A percentile compares a stretch with the other conserved stretches of the same genome.
Conservation (phyloP, 1,284 basidiomycete genomes). For the Leccinum ponderosum region DNA sequence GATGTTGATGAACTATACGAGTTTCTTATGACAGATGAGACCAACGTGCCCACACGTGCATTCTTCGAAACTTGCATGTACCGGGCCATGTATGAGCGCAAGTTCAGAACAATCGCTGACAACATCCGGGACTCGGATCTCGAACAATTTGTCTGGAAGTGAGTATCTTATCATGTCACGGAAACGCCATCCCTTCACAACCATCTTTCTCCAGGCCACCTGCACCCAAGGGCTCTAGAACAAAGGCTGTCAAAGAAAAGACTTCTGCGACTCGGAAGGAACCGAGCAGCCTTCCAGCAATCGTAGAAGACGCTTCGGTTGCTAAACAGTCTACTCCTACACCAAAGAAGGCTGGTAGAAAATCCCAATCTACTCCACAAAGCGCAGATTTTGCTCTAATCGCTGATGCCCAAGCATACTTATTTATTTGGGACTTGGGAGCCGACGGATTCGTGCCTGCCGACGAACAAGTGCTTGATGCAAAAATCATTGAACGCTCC, state of each 20-base stretch:
- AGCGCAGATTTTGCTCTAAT: conserved; percentile 35
- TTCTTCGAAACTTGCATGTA: conserved; percentile 95
- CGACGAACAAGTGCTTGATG: conserved; percentile 67
- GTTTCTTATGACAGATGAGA: conserved; percentile 72
- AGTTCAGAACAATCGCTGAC: conserved; percentile 75
- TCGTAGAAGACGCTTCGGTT: conserved; percentile 2
- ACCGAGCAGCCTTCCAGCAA: conserved; percentile 10
- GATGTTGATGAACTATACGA: conserved; percentile 82
- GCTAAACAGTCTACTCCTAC: conserved; percentile 6
- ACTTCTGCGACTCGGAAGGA: conserved; percentile 15
- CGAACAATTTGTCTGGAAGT: conserved; percentile 79
- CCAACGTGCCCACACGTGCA: conserved; percentile 80
- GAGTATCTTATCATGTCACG: conserved; percentile 31
- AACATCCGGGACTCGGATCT: conserved; percentile 67
- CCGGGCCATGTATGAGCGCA: conserved; percentile 93
- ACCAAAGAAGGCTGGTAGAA: conserved; percentile 15
- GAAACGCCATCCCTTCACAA: conserved; percentile 24
- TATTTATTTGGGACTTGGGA: conserved; percentile 78
- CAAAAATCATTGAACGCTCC: conserved; percentile 62
- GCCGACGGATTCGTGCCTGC: conserved; percentile 61
- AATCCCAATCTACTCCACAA: conserved; percentile 14
- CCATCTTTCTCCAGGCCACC: conserved; percentile 39
- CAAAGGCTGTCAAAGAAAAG: conserved; percentile 25
- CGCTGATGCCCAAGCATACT: conserved; percentile 47
- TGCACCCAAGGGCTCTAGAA: conserved; percentile 27